These are phyloP conservation scores for Dactylellina drechsleri DNA, from an alignment of 2,329 filamentous ascomycete genomes.

Conservation along the genomic window DNA sequence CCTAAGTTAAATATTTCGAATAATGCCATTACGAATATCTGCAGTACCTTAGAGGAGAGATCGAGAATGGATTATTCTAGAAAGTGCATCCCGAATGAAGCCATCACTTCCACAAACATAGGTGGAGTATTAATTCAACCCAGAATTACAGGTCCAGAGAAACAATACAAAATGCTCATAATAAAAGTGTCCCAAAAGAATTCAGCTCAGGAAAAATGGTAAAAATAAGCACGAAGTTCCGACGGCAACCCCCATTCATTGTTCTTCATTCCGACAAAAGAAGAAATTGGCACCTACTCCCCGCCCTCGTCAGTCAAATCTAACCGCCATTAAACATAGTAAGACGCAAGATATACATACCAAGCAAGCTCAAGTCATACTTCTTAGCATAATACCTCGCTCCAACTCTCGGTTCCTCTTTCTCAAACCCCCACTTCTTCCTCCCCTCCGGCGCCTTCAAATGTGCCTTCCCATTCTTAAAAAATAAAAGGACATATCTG, in stretches of 20 bases:
- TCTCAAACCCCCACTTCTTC: constrained; percentile 62
- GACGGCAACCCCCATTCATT: neutral
- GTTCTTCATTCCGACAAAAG: constrained; percentile 57
- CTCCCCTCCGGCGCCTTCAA: constrained; percentile 61
- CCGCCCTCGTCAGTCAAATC: no score
- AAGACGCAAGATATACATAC: constrained; percentile 59
- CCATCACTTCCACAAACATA: no score
- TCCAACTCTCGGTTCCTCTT: constrained; percentile 60
- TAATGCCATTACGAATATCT: no score
- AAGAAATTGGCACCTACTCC: constrained; percentile 63
- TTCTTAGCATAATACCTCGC: constrained; percentile 63
- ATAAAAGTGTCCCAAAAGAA: no score
- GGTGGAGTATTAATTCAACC: no score
- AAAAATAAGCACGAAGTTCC: neutral
- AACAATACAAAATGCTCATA: no score
- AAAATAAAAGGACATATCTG: constrained; percentile 64
- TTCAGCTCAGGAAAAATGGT: no score
- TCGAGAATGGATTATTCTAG: no score
- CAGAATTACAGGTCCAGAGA: no score
- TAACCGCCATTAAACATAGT: neutral
- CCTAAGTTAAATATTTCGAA: no score
- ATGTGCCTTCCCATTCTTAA: constrained; percentile 62
- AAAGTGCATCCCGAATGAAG: no score
- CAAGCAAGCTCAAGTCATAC: constrained; percentile 63
- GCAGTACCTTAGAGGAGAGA: no score